Percentiles rank a stretch among this genome's conserved stretches.
Conservation (phyloP, 441 rosid genomes). For the Syzygium syzygioides region DNA sequence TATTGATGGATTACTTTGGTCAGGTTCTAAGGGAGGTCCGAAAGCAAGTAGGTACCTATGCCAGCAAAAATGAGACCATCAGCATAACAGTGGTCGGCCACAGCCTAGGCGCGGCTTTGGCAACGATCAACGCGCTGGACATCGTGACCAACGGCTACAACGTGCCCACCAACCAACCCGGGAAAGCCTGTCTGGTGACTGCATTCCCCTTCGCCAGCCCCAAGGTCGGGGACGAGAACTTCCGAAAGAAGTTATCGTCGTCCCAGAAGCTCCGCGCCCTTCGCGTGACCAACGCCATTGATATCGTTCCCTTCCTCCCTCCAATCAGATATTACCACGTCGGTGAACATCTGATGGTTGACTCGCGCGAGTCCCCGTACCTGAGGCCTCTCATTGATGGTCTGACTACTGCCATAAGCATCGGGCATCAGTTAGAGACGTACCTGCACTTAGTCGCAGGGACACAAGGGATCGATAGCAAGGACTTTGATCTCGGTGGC, state of each 20-base stretch:
- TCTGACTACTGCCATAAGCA: neutral
- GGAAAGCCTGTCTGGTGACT: neutral
- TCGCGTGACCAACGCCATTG: neutral
- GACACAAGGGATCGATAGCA: neutral
- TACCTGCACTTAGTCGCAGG: neutral
- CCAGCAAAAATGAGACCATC: neutral
- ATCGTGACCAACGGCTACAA: neutral
- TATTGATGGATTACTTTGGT: neutral
- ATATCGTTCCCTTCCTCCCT: neutral
- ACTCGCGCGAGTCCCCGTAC: neutral
- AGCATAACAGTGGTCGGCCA: neutral
- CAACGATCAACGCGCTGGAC: neutral
- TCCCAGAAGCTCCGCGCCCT: neutral
- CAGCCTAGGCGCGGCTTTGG: neutral
- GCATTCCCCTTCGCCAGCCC: neutral
- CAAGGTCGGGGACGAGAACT: neutral
- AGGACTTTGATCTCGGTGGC: accelerated
- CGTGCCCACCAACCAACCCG: neutral
- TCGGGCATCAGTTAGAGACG: neutral
- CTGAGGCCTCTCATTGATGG: neutral
- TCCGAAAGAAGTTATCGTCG: neutral
- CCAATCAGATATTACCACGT: neutral
- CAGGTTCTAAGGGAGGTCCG: neutral
- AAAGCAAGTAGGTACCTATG: neutral
- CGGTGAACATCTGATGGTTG: neutral